Evolutionary conservation across 2,329 filamentous ascomycete species (phyloP).

Genomic region (Albophoma yamanashiensis): DNA sequence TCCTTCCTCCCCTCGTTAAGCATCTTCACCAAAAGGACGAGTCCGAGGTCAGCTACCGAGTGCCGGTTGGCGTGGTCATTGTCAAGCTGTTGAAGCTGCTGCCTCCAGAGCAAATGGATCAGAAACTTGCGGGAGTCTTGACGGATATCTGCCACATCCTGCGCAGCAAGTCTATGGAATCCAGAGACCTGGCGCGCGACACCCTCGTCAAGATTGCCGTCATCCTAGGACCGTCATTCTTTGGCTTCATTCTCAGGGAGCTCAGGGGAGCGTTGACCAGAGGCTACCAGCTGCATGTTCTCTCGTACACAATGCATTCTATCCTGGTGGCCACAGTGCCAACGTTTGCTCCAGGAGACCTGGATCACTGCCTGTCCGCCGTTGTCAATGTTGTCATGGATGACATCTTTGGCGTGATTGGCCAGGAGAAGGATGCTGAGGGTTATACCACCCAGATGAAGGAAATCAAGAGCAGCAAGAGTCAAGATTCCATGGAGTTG

Average conservation of each 20-base stretch:
- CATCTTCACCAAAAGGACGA: constrained; percentile 94
- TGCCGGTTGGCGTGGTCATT: constrained; percentile 80
- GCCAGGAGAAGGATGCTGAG: constrained; percentile 94
- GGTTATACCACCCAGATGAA: constrained; percentile 94
- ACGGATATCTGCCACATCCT: constrained; percentile 91
- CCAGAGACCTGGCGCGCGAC: constrained; percentile 81
- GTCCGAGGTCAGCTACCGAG: constrained; percentile 81
- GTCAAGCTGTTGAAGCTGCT: constrained; percentile 80
- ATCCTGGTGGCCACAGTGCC: constrained; percentile 70
- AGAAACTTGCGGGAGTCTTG: constrained; percentile 70
- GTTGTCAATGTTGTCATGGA: constrained; percentile 88
- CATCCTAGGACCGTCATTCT: constrained; percentile 69
- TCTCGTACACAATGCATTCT: constrained; percentile 91
- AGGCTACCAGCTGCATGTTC: constrained; percentile 88
- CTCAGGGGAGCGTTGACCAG: constrained; percentile 70
- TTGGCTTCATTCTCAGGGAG: constrained; percentile 91
- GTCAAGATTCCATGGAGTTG: constrained; percentile 93
- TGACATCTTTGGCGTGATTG: constrained; percentile 86
- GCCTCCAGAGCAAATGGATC: constrained; percentile 59
- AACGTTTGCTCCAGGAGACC: constrained; percentile 64
- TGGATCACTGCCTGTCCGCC: constrained; percentile 76
- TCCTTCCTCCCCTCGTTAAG: constrained; percentile 68
- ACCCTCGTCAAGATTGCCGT: constrained; percentile 76
- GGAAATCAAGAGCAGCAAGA: constrained; percentile 96
- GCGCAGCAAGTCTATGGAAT: constrained; percentile 77